Conservation (phyloP, 208 protist species). For the Leishmania aethiopica region DNA sequence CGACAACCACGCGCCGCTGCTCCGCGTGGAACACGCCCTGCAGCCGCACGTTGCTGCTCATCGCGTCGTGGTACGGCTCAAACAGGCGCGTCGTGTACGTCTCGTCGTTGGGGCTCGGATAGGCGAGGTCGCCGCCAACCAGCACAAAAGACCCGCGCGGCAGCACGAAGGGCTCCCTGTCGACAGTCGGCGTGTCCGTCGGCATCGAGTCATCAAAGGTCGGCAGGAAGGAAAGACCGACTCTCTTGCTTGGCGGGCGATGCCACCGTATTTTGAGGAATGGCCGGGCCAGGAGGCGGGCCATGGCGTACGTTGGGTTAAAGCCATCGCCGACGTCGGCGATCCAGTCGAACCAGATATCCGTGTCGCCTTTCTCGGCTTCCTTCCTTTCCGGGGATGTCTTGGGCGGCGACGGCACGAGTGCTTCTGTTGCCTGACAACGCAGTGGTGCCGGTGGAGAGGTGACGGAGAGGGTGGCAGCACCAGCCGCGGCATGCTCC, state of each 20-base stretch:
- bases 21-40: slow-evolving; percentile 48
- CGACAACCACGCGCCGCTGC: slow-evolving; percentile 51
- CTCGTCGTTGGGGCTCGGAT: slow-evolving; percentile 76
- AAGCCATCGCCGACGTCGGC: slow-evolving; percentile 89
- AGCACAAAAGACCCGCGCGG: slow-evolving; percentile 80
- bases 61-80: slow-evolving; percentile 69
- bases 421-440: not conserved
- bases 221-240: not conserved
- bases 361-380: slow-evolving; percentile 6
- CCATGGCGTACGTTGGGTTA: slow-evolving; percentile 89
- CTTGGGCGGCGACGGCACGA: not conserved
- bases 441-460: not conserved
- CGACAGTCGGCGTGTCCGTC: slow-evolving; percentile 33
- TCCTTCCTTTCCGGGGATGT: not conserved
- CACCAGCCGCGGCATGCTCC: not conserved
- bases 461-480: not conserved
- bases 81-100: slow-evolving; percentile 79
- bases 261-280: slow-evolving; percentile 61
- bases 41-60: slow-evolving; percentile 46
- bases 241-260: slow-evolving; percentile 14
- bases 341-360: slow-evolving; percentile 90
- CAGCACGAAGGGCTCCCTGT: slow-evolving; percentile 53
- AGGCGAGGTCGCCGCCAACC: slow-evolving; percentile 84
- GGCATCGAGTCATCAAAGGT: slow-evolving; percentile 1
- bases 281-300: slow-evolving; percentile 71